A percentile compares a stretch with the other conserved stretches of the same genome.
phyloP scores from a whole-genome alignment of 1,284 basidiomycete genomes.

The Heterobasidion irregulare region DNA sequence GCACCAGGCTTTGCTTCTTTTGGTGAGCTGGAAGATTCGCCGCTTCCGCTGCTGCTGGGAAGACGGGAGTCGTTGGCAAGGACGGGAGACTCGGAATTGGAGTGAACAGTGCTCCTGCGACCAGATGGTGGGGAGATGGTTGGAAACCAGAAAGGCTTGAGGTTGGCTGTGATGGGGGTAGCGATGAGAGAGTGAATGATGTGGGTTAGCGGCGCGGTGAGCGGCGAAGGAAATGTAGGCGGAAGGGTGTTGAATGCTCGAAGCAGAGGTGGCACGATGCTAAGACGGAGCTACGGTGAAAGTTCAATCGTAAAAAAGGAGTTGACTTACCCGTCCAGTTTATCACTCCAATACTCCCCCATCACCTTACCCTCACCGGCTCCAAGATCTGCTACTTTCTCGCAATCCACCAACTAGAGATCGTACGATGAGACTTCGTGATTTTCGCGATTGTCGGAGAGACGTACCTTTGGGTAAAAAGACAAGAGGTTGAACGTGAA shows the following conservation, averaged over 20 bases:
- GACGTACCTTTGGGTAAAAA: slow-evolving; percentile 54
- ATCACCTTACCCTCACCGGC: slow-evolving; percentile 28
- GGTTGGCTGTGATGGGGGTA: slow-evolving; percentile 51
- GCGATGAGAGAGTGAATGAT: slow-evolving; percentile 68
- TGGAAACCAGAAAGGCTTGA: slow-evolving; percentile 46
- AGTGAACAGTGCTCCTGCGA: slow-evolving; percentile 15
- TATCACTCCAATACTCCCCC: slow-evolving; percentile 64
- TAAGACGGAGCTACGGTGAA: slow-evolving; percentile 15
- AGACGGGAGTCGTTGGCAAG: slow-evolving; percentile 13
- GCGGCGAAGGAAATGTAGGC: slow-evolving; percentile 48
- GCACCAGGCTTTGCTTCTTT: slow-evolving; percentile 37
- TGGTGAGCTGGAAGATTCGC: slow-evolving; percentile 16
- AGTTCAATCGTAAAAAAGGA: not conserved
- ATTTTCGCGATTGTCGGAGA: not conserved
- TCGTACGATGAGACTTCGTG: not conserved
- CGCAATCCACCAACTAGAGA: slow-evolving; percentile 9
- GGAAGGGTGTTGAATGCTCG: slow-evolving; percentile 56
- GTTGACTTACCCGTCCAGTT: slow-evolving; percentile 51
- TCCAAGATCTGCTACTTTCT: slow-evolving; percentile 10
- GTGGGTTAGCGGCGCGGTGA: slow-evolving; percentile 63
- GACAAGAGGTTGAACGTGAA: slow-evolving; percentile 68
- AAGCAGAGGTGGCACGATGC: slow-evolving; percentile 51
- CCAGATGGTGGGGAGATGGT: not conserved
- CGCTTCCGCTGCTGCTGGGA: slow-evolving; percentile 7
- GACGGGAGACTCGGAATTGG: slow-evolving; percentile 18